A percentile compares a stretch with the other conserved stretches of the same genome.
phyloP scores from a whole-genome alignment of 2,329 filamentous ascomycete genomes.

The Aspergillus pseudonomiae region DNA sequence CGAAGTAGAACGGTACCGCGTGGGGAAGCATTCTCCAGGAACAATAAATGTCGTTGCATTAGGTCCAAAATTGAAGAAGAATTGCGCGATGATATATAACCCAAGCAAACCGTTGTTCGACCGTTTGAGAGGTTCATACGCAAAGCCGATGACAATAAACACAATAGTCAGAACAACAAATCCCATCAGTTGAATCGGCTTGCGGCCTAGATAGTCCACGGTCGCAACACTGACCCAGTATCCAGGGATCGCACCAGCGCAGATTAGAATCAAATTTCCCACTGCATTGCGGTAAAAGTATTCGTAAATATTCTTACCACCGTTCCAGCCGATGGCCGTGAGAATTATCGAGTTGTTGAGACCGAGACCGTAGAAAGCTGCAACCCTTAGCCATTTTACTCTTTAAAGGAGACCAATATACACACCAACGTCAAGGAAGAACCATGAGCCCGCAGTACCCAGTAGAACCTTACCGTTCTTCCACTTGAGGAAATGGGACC shows the following conservation, averaged over 20 bases:
- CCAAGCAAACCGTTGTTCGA: constrained; percentile 56
- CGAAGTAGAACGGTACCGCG: constrained; percentile 60
- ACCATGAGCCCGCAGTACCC: constrained; percentile 85
- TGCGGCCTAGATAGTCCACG: constrained; percentile 74
- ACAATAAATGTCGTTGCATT: constrained; percentile 67
- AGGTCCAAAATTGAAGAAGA: constrained; percentile 58
- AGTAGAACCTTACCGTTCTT: constrained; percentile 73
- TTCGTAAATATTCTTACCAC: constrained; percentile 66
- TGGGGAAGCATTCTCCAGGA: constrained; percentile 67
- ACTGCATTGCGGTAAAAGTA: constrained; percentile 73
- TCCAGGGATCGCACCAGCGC: constrained; percentile 77
- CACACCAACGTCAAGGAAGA: constrained; percentile 68
- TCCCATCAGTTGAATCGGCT: constrained; percentile 70
- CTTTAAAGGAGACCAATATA: constrained; percentile 31
- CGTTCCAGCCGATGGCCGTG: constrained; percentile 70
- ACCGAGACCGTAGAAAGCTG: constrained; percentile 68
- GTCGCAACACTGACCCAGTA: constrained; percentile 80
- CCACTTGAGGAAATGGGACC: constrained; percentile 68
- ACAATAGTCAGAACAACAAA: constrained; percentile 64
- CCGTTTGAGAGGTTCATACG: constrained; percentile 42
- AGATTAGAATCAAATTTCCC: constrained; percentile 77
- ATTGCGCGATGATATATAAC: constrained; percentile 66
- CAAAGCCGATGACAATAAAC: constrained; percentile 66
- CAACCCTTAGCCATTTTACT: constrained; percentile 16
- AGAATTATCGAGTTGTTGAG: constrained; percentile 78